A percentile compares a stretch with the other conserved stretches of the same genome.
phyloP scores from a whole-genome alignment of 768 basidiomycete species.

The Termitomyces sp. region DNA sequence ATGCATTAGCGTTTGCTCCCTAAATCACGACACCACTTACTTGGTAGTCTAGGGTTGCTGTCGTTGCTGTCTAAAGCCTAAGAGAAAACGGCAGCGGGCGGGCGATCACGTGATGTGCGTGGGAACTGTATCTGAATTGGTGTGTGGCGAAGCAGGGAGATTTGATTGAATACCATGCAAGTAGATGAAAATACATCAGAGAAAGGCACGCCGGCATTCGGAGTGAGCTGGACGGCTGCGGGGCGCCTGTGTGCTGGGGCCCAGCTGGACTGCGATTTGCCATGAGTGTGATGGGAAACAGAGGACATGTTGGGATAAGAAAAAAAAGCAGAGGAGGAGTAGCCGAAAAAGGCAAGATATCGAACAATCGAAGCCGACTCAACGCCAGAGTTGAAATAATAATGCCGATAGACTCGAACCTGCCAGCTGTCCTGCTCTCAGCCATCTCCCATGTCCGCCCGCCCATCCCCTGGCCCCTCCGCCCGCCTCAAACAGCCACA shows the following conservation, averaged over 20 bases:
- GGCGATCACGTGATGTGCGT: neutral
- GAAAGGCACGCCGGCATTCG: neutral
- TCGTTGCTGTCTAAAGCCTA: too few relatives aligned
- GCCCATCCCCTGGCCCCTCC: constrained; percentile 49
- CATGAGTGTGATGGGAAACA: neutral
- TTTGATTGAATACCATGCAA: neutral
- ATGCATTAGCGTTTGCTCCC: constrained; percentile 2
- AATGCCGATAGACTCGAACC: constrained; percentile 16
- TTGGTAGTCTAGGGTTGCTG: neutral
- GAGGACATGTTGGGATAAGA: neutral
- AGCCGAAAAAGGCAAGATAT: constrained; percentile 35
- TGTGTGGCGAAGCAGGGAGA: constrained; percentile 1
- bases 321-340: constrained; percentile 14
- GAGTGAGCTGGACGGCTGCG: neutral
- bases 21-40: constrained; percentile 7
- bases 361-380: constrained; percentile 30
- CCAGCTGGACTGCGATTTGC: neutral
- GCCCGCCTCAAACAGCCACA: constrained; percentile 43
- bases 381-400: constrained; percentile 27
- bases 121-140: neutral
- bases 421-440: constrained; percentile 32
- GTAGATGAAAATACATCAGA: neutral
- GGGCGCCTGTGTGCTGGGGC: neutral
- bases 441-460: constrained; percentile 62
- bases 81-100: neutral